Evolutionary conservation across 257 asterid genomes (phyloP), one percentile per base, ranked within the genome.

Genomic region (Solanum pimpinellifolium): DNA sequence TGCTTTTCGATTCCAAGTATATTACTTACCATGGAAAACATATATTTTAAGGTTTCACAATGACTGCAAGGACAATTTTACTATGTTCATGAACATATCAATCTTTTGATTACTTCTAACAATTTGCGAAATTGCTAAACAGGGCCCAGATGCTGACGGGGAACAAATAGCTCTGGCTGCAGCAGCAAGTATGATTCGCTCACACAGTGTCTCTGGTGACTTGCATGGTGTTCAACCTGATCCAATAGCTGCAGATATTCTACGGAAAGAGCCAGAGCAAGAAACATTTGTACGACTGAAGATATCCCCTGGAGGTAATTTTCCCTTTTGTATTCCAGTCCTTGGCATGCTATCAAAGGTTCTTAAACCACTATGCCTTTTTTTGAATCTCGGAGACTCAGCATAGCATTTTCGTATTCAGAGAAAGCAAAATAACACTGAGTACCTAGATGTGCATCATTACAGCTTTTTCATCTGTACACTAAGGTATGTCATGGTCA

Each of bases 221-320:
- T 92, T 96, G 89, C 99, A 96, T 60, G 94, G 98, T 74, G 97
- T 95, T 87, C 98, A 93, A 91, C 97, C 99, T 85, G 98, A 96
- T 88, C 99, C 98, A 73, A 95, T 96, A 44, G 98, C 99, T 87
- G 98, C 99, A 84, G 98, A 95, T 91, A 94, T 96, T 74, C 92
- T 96, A 35, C 93, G 99, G 92, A 96, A 94, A 92, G 98, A 92
- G 86, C 99, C 99, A 41, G 98, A 96, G 91, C 99, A 96, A 3
- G 99, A 95, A 89, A 94, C 95, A 84, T 96, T 96, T 92, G 98
- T 95, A 84, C 96, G 95, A 87, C 87, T 96, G 92, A 94, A 81
- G 90, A 97, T 95, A 81, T 93, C 98, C 44, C 99, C 99, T 12
- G 60, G 87, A 13, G 99, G 99, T 97, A 95, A 85, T 56, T 89